These are phyloP conservation scores for Usnea hakonensis DNA, from an alignment of 495 filamentous ascomycete species.

Conservation along the genomic window DNA sequence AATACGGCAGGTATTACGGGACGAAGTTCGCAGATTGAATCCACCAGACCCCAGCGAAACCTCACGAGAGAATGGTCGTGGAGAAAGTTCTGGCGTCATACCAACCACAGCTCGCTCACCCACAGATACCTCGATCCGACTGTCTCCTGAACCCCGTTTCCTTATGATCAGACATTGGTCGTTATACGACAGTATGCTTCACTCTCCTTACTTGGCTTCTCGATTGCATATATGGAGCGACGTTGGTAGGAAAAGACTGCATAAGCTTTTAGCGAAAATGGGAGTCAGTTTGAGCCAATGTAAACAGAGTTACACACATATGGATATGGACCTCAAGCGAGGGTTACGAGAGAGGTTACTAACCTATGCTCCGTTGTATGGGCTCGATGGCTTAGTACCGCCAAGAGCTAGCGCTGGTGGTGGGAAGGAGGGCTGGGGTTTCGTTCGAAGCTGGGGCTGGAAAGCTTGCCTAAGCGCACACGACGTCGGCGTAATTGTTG, in stretches of 20 bases:
- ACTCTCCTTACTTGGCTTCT: conserved; percentile 91
- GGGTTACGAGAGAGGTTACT: conserved; percentile 77
- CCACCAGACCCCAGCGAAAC: conserved; percentile 62
- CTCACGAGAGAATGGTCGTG: conserved; percentile 41
- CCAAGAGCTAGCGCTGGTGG: conserved; percentile 46
- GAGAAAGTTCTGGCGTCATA: conserved; percentile 65
- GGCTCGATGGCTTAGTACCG: conserved; percentile 85
- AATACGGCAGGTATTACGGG: conserved; percentile 74
- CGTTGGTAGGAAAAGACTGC: conserved; percentile 75
- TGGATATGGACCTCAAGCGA: conserved; percentile 96
- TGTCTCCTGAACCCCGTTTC: conserved; percentile 92
- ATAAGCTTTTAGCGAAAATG: conserved; percentile 97
- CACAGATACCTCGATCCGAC: conserved; percentile 82
- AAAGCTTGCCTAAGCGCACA: conserved; percentile 85
- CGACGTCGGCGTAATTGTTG: conserved; percentile 83
- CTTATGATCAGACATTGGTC: conserved; percentile 94
- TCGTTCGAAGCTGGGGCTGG: conserved; percentile 97
- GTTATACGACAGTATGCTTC: conserved; percentile 95
- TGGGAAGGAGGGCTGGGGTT: conserved; percentile 83
- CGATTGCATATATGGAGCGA: conserved; percentile 93
- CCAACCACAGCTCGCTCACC: conserved; percentile 81
- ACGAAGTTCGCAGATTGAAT: conserved; percentile 92
- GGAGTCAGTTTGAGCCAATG: conserved; percentile 89
- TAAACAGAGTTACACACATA: conserved; percentile 91
- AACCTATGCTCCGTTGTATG: conserved; percentile 84